Evolutionary conservation across 768 basidiomycete species (phyloP).

Genomic region (Heimioporus sp.): DNA sequence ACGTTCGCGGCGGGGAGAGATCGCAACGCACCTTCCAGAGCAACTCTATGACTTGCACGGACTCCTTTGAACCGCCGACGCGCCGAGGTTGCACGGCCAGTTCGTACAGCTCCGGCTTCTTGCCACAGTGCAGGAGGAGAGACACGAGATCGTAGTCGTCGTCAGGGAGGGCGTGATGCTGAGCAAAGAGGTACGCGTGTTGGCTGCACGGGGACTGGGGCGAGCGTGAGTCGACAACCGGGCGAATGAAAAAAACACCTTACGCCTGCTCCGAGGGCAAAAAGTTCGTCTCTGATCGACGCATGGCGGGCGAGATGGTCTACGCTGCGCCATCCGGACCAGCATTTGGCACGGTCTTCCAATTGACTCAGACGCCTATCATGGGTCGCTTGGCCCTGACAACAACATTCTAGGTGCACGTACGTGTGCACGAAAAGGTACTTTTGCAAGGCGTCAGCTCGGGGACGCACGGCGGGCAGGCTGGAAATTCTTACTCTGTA

Average conservation of each 20-base stretch:
- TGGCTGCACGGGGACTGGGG: conserved; percentile 12
- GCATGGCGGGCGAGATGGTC: conserved; percentile 15
- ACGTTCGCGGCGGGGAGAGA: not conserved
- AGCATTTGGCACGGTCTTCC: conserved; percentile 2
- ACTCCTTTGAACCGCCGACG: conserved; percentile 2
- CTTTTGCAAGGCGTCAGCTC: conserved; percentile 17
- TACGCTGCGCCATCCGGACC: conserved; percentile 16
- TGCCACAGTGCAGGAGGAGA: conserved; percentile 20
- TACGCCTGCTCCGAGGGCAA: conserved; percentile 9
- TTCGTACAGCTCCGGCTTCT: conserved; percentile 11
- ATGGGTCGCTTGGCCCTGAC: not conserved
- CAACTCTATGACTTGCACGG: conserved; percentile 20
- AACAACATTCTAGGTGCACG: conserved; percentile 21
- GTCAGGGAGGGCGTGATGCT: not conserved
- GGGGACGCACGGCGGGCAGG: not conserved
- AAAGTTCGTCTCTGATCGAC: conserved; percentile 14
- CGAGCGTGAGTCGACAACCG: not conserved
- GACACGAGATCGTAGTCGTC: conserved; percentile 16
- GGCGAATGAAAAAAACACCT: not conserved
- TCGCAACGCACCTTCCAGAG: conserved; percentile 19
- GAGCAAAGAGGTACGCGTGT: conserved; percentile 6
- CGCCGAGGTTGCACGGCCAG: not conserved
- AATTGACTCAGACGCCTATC: conserved; percentile 11
- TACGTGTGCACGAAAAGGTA: conserved; percentile 25
- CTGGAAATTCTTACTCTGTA: conserved; percentile 15